phyloP scores from a whole-genome alignment of 2,329 filamentous ascomycete species.

The Aspergillus flavus region DNA sequence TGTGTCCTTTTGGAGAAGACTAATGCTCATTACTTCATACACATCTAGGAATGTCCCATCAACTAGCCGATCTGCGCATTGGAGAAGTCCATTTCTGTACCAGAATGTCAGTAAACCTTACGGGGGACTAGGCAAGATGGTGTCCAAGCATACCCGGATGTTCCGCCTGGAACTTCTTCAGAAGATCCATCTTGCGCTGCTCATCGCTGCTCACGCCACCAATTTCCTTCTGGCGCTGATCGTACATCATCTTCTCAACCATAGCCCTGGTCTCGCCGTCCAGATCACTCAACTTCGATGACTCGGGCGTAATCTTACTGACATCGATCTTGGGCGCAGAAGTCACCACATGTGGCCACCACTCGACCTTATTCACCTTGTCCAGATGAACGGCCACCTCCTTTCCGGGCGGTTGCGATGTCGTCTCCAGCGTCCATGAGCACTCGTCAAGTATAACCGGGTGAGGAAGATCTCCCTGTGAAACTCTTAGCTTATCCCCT shows the following conservation, averaged over 20 bases:
- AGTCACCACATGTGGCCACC: constrained; percentile 94
- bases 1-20: neutral
- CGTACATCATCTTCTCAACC: constrained; percentile 99
- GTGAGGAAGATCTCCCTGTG: constrained; percentile 81
- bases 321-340: constrained; percentile 90
- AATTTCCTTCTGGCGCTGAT: constrained; percentile 94
- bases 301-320: constrained; percentile 91
- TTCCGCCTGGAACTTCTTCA: constrained; percentile 88
- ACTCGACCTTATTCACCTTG: constrained; percentile 96
- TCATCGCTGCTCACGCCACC: constrained; percentile 90
- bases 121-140: neutral
- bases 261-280: constrained; percentile 93
- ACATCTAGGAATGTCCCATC: constrained; percentile 8
- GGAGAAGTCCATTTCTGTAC: constrained; percentile 66
- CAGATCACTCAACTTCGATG: constrained; percentile 85
- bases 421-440: constrained; percentile 85
- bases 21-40: constrained; percentile 26
- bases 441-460: constrained; percentile 80
- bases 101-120: constrained; percentile 7
- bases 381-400: constrained; percentile 88
- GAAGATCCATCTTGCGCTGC: constrained; percentile 88
- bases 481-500: constrained; percentile 2
- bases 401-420: constrained; percentile 60
- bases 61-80: constrained; percentile 62
- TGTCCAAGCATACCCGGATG: constrained; percentile 54